A percentile compares a stretch with the other conserved stretches of the same genome.
These are phyloP conservation scores for Cryphonectria nitschkei DNA, from an alignment of 2,329 filamentous ascomycete species.

Conservation along the genomic window DNA sequence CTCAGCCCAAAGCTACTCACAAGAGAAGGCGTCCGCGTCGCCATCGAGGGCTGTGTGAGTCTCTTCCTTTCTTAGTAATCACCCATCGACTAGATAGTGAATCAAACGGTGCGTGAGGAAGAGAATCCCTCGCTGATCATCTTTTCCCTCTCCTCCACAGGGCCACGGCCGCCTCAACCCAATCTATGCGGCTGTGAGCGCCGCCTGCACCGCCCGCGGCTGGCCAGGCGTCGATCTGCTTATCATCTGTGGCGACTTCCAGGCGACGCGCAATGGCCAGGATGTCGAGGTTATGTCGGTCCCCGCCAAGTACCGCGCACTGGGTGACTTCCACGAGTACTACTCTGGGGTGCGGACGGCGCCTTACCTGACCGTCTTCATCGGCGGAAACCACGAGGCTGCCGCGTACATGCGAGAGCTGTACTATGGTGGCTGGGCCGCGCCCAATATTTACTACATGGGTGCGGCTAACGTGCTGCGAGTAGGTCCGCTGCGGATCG, in stretches of 20 bases:
- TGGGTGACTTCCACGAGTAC: slow-evolving; percentile 94
- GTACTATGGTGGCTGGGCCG: slow-evolving; percentile 96
- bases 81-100: background rate
- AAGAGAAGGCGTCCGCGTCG: slow-evolving; percentile 27
- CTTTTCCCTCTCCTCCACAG: slow-evolving; percentile 46
- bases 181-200: slow-evolving; percentile 80
- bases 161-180: slow-evolving; percentile 90
- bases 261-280: slow-evolving; percentile 78
- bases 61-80: background rate
- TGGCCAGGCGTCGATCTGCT: slow-evolving; percentile 87
- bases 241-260: slow-evolving; percentile 96
- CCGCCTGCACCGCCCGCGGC: slow-evolving; percentile 68
- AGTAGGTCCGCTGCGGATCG: slow-evolving; percentile 83
- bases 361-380: slow-evolving; percentile 89
- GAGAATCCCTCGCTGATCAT: no score
- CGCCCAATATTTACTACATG: slow-evolving; percentile 95
- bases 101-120: background rate
- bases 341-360: slow-evolving; percentile 79
- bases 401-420: slow-evolving; percentile 89
- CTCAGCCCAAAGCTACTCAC: slow-evolving; percentile 31
- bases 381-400: slow-evolving; percentile 95
- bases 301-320: slow-evolving; percentile 80
- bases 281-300: slow-evolving; percentile 91
- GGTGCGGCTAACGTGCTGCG: slow-evolving; percentile 89
- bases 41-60: slow-evolving; percentile 25